Evolutionary conservation across 2,329 filamentous ascomycete species (phyloP).

Genomic region (Chaetomium sp.): DNA sequence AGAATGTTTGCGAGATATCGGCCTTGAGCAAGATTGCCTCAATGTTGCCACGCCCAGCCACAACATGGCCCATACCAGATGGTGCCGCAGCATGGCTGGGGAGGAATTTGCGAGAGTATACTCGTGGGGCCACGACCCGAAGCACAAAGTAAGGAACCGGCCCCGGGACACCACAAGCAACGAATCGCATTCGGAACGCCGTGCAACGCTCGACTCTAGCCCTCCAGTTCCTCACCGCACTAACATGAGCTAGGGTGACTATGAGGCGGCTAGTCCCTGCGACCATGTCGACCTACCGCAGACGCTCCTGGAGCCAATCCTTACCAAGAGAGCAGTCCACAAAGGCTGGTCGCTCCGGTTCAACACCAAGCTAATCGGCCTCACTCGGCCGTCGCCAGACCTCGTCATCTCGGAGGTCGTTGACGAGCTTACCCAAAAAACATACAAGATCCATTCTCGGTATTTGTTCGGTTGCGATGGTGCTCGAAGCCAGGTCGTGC

Average conservation of each 20-base stretch:
- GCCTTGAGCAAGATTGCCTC: slow-evolving; percentile 47
- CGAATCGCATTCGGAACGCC: not conserved
- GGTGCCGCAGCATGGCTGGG: slow-evolving; percentile 55
- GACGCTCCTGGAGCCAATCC: slow-evolving; percentile 51
- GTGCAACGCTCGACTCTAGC: not conserved
- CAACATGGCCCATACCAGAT: slow-evolving; percentile 54
- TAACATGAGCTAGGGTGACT: slow-evolving; percentile 45
- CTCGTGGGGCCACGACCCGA: slow-evolving; percentile 49
- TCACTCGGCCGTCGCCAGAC: slow-evolving; percentile 38
- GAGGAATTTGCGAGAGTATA: slow-evolving; percentile 53
- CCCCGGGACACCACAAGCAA: not conserved
- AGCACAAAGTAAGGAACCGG: slow-evolving; percentile 25
- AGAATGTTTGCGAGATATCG: slow-evolving; percentile 58
- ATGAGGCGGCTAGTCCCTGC: slow-evolving; percentile 50
- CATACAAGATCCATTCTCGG: slow-evolving; percentile 50
- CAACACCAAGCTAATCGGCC: slow-evolving; percentile 44
- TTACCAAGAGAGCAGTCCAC: slow-evolving; percentile 45
- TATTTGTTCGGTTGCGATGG: slow-evolving; percentile 64
- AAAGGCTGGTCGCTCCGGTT: slow-evolving; percentile 48
- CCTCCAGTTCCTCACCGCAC: not conserved
- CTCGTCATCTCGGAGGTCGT: slow-evolving; percentile 35
- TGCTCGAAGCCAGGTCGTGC: slow-evolving; percentile 44
- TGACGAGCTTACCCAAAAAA: slow-evolving; percentile 33
- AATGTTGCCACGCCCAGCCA: slow-evolving; percentile 43
- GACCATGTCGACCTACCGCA: slow-evolving; percentile 50